Percentiles rank a stretch among this genome's conserved stretches.
Evolutionary conservation across 2,329 filamentous ascomycete species (phyloP).

Genomic region (Colletotrichum navitas): DNA sequence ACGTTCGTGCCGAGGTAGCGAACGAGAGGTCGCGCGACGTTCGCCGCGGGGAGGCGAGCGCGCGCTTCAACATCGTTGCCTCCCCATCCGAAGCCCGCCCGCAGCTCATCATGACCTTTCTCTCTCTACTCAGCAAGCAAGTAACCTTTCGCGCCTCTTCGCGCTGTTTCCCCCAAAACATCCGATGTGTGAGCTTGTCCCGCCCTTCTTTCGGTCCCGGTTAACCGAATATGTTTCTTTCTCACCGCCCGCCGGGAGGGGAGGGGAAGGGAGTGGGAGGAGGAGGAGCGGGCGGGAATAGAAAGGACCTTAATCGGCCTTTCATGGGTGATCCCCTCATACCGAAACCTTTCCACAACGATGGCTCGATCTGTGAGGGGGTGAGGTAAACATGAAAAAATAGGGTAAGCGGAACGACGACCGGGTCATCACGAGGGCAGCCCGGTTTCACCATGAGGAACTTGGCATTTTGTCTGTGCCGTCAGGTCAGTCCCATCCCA

Average conservation of each 20-base stretch:
- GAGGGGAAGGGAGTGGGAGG: too few species aligned
- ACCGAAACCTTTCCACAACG: neutral
- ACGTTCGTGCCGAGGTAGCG: neutral
- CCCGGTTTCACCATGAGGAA: constrained; percentile 6
- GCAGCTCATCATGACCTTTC: neutral
- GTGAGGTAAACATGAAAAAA: constrained; percentile 3
- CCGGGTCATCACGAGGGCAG: constrained; percentile 24
- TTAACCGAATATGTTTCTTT: neutral
- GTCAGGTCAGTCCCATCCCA: neutral
- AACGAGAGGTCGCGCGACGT: too few species aligned
- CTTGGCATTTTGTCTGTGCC: constrained; percentile 9
- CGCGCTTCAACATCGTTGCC: neutral
- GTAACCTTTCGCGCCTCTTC: neutral
- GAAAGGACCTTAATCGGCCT: neutral
- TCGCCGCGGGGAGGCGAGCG: too few species aligned
- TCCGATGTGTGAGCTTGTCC: constrained; percentile 33
- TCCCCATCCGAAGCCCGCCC: constrained; percentile 22
- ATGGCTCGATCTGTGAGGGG: constrained; percentile 12
- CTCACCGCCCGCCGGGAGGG: neutral
- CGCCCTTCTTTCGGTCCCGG: neutral
- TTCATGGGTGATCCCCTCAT: constrained; percentile 24
- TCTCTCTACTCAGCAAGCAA: neutral
- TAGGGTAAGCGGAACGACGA: constrained; percentile 5
- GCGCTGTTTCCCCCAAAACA: constrained; percentile 19
- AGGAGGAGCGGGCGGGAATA: neutral